phyloP scores from a whole-genome alignment of 2,329 filamentous ascomycete genomes.

The Ciborinia camelliae region DNA sequence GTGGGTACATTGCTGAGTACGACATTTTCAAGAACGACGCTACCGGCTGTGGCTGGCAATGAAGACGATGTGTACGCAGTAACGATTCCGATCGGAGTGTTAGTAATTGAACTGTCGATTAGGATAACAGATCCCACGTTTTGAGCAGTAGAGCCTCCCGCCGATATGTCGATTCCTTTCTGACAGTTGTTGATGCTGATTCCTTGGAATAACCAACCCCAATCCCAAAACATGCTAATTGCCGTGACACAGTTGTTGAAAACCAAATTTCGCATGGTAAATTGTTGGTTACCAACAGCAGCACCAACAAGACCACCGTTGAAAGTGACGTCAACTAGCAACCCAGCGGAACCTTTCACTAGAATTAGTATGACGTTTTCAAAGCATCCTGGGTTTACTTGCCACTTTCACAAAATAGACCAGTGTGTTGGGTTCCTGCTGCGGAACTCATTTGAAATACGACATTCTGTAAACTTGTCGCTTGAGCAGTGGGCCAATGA shows the following conservation, averaged over 20 bases:
- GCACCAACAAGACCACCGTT: constrained; percentile 58
- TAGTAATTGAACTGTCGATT: constrained; percentile 52
- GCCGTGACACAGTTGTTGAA: constrained; percentile 47
- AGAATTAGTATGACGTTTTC: neutral
- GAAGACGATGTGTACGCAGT: constrained; percentile 52
- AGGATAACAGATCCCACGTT: constrained; percentile 55
- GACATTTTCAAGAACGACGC: constrained; percentile 20
- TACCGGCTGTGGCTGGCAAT: constrained; percentile 31
- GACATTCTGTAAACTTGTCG: constrained; percentile 60
- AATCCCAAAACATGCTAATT: constrained; percentile 57
- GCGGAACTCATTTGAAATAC: constrained; percentile 53
- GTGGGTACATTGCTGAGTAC: constrained; percentile 13
- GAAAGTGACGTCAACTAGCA: constrained; percentile 57
- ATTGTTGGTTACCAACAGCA: constrained; percentile 63
- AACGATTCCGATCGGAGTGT: constrained; percentile 48
- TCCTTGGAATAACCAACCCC: constrained; percentile 55
- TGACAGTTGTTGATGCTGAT: constrained; percentile 51
- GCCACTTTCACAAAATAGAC: constrained; percentile 57
- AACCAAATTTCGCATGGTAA: constrained; percentile 54
- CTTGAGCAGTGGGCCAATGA: constrained; percentile 54
- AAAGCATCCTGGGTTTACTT: constrained; percentile 39
- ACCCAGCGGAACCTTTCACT: constrained; percentile 52
- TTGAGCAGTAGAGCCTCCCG: constrained; percentile 42
- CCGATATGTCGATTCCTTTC: constrained; percentile 50
- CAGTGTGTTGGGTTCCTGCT: constrained; percentile 49